Evolutionary conservation across 2,329 filamentous ascomycete genomes (phyloP), one percentile per base, ranked within the genome.

Genomic region (Paecilomyces fulvus): DNA sequence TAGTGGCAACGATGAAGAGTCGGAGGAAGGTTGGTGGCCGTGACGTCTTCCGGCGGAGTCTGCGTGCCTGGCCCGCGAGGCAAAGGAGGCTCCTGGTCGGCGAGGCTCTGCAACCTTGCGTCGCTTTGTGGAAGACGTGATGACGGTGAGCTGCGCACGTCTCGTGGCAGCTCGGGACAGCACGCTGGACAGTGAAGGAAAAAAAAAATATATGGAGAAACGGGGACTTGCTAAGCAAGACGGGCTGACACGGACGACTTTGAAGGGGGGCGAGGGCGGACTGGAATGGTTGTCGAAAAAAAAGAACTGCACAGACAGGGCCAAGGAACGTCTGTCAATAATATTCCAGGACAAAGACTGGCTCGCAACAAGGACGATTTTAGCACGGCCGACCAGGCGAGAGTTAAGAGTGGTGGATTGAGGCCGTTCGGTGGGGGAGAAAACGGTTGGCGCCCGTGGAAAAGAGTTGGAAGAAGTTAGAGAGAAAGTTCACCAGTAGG

Each of bases 61-160:
- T 55, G 56, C 53, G 63, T 68, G 52, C 49, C 52, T 33, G 52
- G 48, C 30, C 20, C 25, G 64, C 63, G 64, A 65, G 63, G 64
- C 64, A 56, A 65, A 60, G 59, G 65, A 63, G 59, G 61, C 61
- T 67, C 67, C 71, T 68, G 70, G 69, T 70, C 67, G 71, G 63
- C 68, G 68, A 65, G 71, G 69, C 67, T 72, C 73, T 64, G 71
- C 73, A 68, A 77, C 69, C 70, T 76, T 78, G 61, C 75, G 73
- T 68, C 75, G 75, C 74, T 78, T 78, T 67, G 71, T 70, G 67
- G 75, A 73, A 75, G 76, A 75, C 76, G 76, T 78, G 65, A 71
- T 78, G 75, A 73, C 71, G 64, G 68, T 68, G 74, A 76, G 73
- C 73, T 75, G 73, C 69, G 67, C 72, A 73, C 72, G 64, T 64